Evolutionary conservation across 2,329 filamentous ascomycete species (phyloP).

Genomic region (Neopestalotiopsis sp.): DNA sequence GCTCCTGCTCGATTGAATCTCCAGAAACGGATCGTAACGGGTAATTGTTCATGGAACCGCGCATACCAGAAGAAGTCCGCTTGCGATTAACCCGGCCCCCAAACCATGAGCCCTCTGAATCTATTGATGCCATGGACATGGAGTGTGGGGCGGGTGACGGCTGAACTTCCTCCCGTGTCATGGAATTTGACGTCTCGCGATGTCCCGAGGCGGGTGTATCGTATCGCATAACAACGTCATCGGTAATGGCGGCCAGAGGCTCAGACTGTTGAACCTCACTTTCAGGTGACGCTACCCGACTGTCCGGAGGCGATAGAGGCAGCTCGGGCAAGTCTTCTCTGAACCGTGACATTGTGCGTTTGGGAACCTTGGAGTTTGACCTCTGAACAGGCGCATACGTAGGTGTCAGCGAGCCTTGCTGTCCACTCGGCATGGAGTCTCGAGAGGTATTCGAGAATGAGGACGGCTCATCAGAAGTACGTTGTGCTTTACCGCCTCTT

Average conservation of each 20-base stretch:
- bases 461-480: constrained; percentile 61
- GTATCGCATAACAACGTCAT: constrained; percentile 43
- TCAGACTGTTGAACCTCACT: constrained; percentile 46
- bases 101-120: constrained; percentile 96
- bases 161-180: constrained; percentile 45
- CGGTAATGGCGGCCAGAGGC: constrained; percentile 38
- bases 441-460: constrained; percentile 93
- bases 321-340: constrained; percentile 89
- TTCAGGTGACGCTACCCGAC: constrained; percentile 79
- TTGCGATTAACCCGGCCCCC: constrained; percentile 69
- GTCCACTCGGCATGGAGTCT: constrained; percentile 73
- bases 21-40: constrained; percentile 53
- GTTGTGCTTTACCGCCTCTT: constrained; percentile 54
- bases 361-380: constrained; percentile 58
- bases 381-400: constrained; percentile 37
- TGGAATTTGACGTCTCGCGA: constrained; percentile 51
- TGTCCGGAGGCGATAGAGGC: constrained; percentile 83
- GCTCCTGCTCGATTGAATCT: constrained; percentile 52
- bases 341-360: constrained; percentile 88
- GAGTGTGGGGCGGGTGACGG: constrained; percentile 68
- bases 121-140: constrained; percentile 89
- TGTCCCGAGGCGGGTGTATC: constrained; percentile 54
- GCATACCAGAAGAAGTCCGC: constrained; percentile 51
- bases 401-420: constrained; percentile 38
- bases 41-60: constrained; percentile 42